phyloP scores from a whole-genome alignment of 1,284 basidiomycete genomes.

The Mycosarcoma maydis region DNA sequence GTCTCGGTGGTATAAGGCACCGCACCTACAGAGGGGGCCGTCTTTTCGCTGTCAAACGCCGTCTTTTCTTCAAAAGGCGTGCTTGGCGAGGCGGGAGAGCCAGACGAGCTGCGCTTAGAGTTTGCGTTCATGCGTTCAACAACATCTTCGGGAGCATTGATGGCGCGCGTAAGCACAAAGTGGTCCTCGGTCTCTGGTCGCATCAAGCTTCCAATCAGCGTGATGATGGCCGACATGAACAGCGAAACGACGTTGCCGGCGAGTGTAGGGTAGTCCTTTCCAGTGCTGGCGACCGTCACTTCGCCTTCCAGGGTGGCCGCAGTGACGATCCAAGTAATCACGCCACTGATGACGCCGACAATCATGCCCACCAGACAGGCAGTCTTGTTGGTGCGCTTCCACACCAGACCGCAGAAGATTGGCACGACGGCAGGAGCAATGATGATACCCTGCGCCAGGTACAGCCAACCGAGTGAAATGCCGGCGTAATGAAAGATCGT shows the following conservation, averaged over 20 bases:
- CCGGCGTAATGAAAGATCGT: constrained; percentile 79
- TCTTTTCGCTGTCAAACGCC: constrained; percentile 30
- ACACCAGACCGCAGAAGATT: constrained; percentile 76
- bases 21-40: neutral
- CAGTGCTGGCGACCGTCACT: constrained; percentile 75
- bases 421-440: constrained; percentile 86
- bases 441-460: constrained; percentile 77
- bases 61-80: constrained; percentile 12
- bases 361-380: constrained; percentile 75
- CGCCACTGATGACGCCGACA: constrained; percentile 76
- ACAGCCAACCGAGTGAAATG: constrained; percentile 75
- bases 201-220: constrained; percentile 69
- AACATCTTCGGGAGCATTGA: constrained; percentile 56
- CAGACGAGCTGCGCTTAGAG: constrained; percentile 12
- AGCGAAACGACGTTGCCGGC: constrained; percentile 88
- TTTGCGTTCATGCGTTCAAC: constrained; percentile 22
- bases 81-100: constrained; percentile 6
- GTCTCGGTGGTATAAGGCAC: constrained; percentile 30
- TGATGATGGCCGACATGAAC: constrained; percentile 80
- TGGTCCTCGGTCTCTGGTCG: constrained; percentile 58
- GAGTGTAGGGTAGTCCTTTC: constrained; percentile 75
- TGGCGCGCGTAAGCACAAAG: constrained; percentile 59
- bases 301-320: constrained; percentile 77
- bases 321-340: constrained; percentile 85
- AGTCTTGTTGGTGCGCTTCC: constrained; percentile 55